Percentiles rank a stretch among this genome's conserved stretches.
These are phyloP conservation scores for Cystofilobasidium ferigula DNA, from an alignment of 768 basidiomycete species.

Conservation along the genomic window DNA sequence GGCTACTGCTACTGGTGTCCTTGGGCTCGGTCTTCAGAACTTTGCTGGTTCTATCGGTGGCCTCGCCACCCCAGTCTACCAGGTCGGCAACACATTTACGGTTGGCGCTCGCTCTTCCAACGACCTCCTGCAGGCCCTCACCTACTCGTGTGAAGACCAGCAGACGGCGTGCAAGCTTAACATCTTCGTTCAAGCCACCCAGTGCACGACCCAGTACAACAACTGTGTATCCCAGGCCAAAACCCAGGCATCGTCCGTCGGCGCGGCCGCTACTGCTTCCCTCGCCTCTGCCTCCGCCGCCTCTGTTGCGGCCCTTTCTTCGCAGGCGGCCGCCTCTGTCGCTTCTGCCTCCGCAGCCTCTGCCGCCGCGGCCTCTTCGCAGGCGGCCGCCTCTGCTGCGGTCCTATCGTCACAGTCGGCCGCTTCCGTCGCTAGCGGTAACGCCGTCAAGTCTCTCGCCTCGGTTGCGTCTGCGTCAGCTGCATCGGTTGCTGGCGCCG, in stretches of 20 bases:
- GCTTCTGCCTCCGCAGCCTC: background rate
- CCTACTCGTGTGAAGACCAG: background rate
- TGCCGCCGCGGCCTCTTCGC: too few species aligned
- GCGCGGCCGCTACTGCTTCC: background rate
- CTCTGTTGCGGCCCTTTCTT: too few species aligned
- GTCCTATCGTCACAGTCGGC: too few species aligned
- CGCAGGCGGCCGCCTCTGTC: slow-evolving; percentile 2
- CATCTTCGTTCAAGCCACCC: background rate
- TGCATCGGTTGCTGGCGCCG: background rate
- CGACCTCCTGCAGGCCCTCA: background rate
- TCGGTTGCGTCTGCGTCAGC: background rate
- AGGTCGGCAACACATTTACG: too few species aligned
- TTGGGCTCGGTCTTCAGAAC: too few species aligned
- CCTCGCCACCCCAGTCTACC: too few species aligned
- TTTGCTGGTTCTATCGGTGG: background rate
- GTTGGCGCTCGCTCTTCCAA: background rate
- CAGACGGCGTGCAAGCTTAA: background rate
- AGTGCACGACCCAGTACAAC: background rate
- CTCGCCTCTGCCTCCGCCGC: background rate
- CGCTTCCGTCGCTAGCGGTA: too few species aligned
- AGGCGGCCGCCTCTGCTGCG: too few species aligned
- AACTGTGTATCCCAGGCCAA: too few species aligned
- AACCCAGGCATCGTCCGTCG: too few species aligned
- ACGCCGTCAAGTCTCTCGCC: background rate
- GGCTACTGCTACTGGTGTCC: too few species aligned